Evolutionary conservation across 1,284 basidiomycete genomes (phyloP), one percentile per base, ranked within the genome.

Genomic region (Fomitopsis betulina): DNA sequence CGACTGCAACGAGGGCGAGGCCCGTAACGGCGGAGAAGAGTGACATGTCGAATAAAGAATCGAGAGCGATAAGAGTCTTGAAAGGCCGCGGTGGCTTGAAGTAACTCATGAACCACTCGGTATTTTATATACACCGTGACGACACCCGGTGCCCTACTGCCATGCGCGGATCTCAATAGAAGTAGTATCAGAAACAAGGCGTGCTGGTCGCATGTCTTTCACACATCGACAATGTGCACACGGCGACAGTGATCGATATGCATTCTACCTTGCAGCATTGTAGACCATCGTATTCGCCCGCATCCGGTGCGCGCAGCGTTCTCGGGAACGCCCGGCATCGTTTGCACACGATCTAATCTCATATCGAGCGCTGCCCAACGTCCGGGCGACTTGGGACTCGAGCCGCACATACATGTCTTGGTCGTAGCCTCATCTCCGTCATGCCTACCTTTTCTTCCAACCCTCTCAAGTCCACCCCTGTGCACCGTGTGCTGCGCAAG

Each of bases 381-480:
- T 21, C 23, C 9, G 15, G 17, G 19, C 5, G 27, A 37, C 35
- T 37, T 12, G 35, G 13, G 13, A 12, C 35, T 9, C 35, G 35
- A 37, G 13, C 12, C 35, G 35, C 35, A 37, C 25, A 23, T 43
- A 43, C 15, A 43, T 43, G 42, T n/a, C 40, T 9, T 3, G 21
- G 42, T 23, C 45, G 7, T 47, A n/a, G 21, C 27, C 23, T 23
- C 13, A 47, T 37, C 35, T 15, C 53, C 51, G 37, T 10, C 25
- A 89, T 88, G 86, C 74, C 82, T 10, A 71, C 78, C 12, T 91
- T 93, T 69, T 67, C 76, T 8, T 81, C 83, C 1, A 82, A 80
- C 60, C 78, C 87, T 5, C 69, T 83, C 56, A 80, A 75, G 50
- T 68, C 76, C 6, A 73, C 79, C 1, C 70, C 74, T 1, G 63